These are phyloP conservation scores for Nicotiana undulata DNA, from an alignment of 257 asterid species.

Conservation along the genomic window DNA sequence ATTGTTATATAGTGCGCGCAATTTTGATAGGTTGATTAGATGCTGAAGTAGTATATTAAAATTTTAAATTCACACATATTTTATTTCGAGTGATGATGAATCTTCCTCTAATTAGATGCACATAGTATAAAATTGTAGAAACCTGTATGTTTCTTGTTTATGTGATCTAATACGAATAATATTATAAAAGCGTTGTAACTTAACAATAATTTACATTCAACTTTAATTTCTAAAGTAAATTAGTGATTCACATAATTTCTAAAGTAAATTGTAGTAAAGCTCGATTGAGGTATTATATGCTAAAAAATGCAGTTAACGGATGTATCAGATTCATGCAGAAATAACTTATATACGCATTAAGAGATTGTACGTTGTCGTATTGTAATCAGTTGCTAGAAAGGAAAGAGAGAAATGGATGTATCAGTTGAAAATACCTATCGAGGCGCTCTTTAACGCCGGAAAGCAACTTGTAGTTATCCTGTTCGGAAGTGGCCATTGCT, in stretches of 20 bases:
- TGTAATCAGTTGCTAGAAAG: neutral
- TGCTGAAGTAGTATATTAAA: too few relatives aligned
- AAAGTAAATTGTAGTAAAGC: too few relatives aligned
- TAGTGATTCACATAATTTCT: too few relatives aligned
- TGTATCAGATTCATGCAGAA: neutral
- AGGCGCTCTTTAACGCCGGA: constrained; percentile 73
- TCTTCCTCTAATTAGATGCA: neutral
- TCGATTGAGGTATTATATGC: too few relatives aligned
- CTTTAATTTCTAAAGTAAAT: too few relatives aligned
- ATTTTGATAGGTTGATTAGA: too few relatives aligned
- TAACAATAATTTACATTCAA: too few relatives aligned
- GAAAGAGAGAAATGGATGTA: neutral
- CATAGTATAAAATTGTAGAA: neutral
- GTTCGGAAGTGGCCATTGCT: constrained; percentile 71
- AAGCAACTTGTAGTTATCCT: constrained; percentile 66
- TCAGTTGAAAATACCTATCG: constrained; percentile 34
- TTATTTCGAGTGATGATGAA: neutral
- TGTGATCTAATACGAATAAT: neutral
- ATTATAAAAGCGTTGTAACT: neutral
- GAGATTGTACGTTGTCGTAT: neutral
- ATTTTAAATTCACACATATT: neutral
- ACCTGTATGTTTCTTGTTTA: neutral
- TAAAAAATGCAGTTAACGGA: too few relatives aligned
- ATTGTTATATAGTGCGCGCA: too few relatives aligned
- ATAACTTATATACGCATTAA: neutral